Conservation (phyloP, 768 basidiomycete genomes). For the Lactifluus echinatus region DNA sequence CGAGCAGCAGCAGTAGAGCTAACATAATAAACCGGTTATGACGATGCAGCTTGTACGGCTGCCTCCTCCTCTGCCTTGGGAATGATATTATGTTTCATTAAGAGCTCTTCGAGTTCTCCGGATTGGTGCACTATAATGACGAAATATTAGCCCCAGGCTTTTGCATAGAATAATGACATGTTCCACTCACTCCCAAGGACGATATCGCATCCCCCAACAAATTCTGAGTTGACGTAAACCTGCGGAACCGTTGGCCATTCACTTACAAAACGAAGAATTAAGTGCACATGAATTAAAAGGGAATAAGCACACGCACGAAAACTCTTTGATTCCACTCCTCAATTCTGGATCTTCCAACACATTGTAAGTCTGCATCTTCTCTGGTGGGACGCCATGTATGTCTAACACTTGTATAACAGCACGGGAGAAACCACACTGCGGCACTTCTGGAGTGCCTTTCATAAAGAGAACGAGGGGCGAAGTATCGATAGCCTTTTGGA, state of each 20-base stretch:
- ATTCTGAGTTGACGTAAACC: constrained; percentile 89
- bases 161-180: constrained; percentile 3
- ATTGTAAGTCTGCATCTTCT: constrained; percentile 86
- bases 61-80: constrained; percentile 34
- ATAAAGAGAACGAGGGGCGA: constrained; percentile 93
- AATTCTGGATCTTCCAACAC: constrained; percentile 82
- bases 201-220: constrained; percentile 96
- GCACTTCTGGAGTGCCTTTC: constrained; percentile 85
- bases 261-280: constrained; percentile 33
- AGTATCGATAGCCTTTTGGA: constrained; percentile 64
- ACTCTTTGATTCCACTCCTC: constrained; percentile 85
- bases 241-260: constrained; percentile 99
- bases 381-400: constrained; percentile 65
- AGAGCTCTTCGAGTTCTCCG: constrained; percentile 80
- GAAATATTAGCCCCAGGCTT: neutral
- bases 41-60: constrained; percentile 16
- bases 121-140: constrained; percentile 79
- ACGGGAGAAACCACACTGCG: constrained; percentile 93
- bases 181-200: constrained; percentile 68
- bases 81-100: constrained; percentile 61
- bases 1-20: neutral
- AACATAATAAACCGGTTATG: neutral
- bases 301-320: constrained; percentile 60
- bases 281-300: neutral
- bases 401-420: constrained; percentile 89